Evolutionary conservation across 2,329 filamentous ascomycete genomes (phyloP).

Genomic region (Sclerotinia sclerotiorum): DNA sequence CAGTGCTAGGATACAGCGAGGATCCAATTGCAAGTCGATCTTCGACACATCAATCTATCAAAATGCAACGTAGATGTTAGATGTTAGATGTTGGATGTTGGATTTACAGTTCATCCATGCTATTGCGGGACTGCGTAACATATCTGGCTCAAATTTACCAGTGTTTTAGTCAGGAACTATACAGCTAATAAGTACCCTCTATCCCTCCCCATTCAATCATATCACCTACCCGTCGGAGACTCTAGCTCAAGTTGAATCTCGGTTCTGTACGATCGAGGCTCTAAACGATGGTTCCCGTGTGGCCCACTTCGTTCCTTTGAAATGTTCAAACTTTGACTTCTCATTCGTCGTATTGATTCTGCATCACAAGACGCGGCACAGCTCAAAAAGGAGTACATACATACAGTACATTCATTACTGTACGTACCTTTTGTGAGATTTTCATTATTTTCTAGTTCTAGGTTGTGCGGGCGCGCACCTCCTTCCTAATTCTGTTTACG

Average conservation of each 20-base stretch:
- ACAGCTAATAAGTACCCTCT: neutral
- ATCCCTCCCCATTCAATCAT: neutral
- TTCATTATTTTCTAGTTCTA: neutral
- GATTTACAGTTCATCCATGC: neutral
- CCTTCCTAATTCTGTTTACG: conserved; percentile 13
- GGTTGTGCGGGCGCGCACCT: neutral
- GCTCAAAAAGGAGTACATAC: neutral
- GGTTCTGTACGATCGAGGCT: conserved; percentile 5
- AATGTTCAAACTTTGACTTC: conserved; percentile 2
- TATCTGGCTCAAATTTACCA: conserved; percentile 11
- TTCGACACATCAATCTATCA: neutral
- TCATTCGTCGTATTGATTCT: conserved; percentile 10
- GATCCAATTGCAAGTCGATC: neutral
- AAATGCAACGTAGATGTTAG: neutral
- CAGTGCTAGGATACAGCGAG: neutral
- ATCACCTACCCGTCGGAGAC: neutral
- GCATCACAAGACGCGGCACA: conserved; percentile 11
- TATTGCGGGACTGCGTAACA: conserved; percentile 7
- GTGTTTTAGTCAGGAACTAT: conserved; percentile 13
- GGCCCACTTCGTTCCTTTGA: conserved; percentile 3
- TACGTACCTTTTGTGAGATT: neutral
- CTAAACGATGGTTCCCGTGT: conserved; percentile 4
- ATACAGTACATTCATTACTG: neutral
- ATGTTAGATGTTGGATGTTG: too few species aligned
- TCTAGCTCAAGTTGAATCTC: conserved; percentile 14